A percentile compares a stretch with the other conserved stretches of the same genome.
Evolutionary conservation across 306 rosid genomes (phyloP).

Genomic region (Styphnolobium japonicum): DNA sequence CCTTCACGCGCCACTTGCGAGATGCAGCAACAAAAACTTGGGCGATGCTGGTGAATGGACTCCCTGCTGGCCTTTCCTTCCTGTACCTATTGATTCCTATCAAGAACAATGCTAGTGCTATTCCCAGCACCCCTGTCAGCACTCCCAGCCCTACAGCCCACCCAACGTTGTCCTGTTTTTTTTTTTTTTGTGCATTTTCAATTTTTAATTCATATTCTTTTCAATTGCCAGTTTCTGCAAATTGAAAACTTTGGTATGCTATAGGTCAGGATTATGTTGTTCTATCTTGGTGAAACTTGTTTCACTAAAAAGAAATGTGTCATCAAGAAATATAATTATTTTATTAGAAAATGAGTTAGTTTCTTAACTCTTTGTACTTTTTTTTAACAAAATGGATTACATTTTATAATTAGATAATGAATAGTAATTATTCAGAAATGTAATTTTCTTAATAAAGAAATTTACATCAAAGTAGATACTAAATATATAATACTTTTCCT

Average conservation of each 20-base stretch:
- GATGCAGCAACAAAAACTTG: slow-evolving; percentile 46
- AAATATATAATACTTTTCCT: no score
- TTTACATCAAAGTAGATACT: no score
- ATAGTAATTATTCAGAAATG: no score
- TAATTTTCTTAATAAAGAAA: no score
- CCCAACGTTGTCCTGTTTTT: slow-evolving; percentile 44
- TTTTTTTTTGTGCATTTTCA: not conserved
- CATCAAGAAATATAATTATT: not conserved
- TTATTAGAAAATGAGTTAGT: not conserved
- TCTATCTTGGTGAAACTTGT: not conserved
- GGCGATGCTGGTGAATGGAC: slow-evolving; percentile 45
- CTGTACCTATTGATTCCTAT: slow-evolving; percentile 34
- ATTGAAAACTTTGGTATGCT: not conserved
- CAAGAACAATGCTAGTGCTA: slow-evolving; percentile 33
- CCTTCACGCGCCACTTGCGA: slow-evolving; percentile 36
- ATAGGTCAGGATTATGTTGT: not conserved
- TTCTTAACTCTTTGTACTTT: not conserved
- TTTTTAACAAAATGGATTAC: no score
- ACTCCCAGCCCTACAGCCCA: slow-evolving; percentile 47
- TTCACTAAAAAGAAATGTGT: not conserved
- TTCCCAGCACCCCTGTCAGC: slow-evolving; percentile 32
- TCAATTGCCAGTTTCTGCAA: not conserved
- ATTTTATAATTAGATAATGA: no score
- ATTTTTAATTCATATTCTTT: not conserved
- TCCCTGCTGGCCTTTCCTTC: slow-evolving; percentile 27